Evolutionary conservation across 352 stramenopile species (phyloP).

Genomic region (Pythium scleroteichum): DNA sequence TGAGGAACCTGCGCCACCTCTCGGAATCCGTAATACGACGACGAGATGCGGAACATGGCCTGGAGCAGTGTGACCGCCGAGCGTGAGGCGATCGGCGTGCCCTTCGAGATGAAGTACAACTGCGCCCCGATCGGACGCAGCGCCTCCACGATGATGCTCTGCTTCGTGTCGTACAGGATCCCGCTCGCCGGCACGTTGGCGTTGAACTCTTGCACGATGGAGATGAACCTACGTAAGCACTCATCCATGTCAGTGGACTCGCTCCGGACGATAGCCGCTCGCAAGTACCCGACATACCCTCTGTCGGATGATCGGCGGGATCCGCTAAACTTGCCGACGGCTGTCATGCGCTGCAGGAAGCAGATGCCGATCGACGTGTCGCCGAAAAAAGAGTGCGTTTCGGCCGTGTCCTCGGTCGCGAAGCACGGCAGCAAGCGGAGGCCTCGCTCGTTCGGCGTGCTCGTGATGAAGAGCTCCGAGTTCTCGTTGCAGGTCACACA

Average conservation of each 20-base stretch:
- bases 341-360: slow-evolving; percentile 78
- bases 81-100: slow-evolving; percentile 58
- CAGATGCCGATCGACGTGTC: slow-evolving; percentile 76
- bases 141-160: slow-evolving; percentile 70
- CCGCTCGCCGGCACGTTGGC: slow-evolving; percentile 86
- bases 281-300: slow-evolving; percentile 46
- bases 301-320: slow-evolving; percentile 52
- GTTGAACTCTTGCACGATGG: slow-evolving; percentile 89
- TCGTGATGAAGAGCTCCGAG: slow-evolving; percentile 70
- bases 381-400: slow-evolving; percentile 80
- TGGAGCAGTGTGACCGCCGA: slow-evolving; percentile 79
- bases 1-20: slow-evolving; percentile 77
- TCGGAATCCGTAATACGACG: slow-evolving; percentile 85
- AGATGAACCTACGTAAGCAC: slow-evolving; percentile 55
- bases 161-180: slow-evolving; percentile 84
- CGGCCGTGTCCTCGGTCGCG: slow-evolving; percentile 59
- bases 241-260: slow-evolving; percentile 26
- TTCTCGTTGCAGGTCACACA: slow-evolving; percentile 78
- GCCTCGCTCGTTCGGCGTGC: slow-evolving; percentile 65
- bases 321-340: slow-evolving; percentile 62
- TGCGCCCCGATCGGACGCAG: slow-evolving; percentile 81
- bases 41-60: slow-evolving; percentile 82
- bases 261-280: slow-evolving; percentile 5
- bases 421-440: slow-evolving; percentile 72
- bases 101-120: slow-evolving; percentile 74